Conservation (phyloP, 768 basidiomycete genomes). For the Suillus ampliporus region DNA sequence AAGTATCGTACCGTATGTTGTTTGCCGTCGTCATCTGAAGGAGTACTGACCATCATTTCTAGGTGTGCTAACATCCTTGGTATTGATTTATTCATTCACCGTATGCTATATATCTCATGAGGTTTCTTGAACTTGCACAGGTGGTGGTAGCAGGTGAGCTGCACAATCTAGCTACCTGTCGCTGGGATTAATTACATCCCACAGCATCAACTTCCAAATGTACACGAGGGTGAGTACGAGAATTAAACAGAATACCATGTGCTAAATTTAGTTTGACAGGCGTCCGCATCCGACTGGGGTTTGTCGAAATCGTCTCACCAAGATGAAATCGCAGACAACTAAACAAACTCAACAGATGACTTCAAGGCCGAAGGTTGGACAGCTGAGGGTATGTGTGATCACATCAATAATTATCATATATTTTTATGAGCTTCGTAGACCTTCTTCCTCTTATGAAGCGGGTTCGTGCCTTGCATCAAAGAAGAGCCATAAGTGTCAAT, state of each 20-base stretch:
- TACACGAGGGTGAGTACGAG: conserved; percentile 58
- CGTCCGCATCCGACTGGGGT: conserved; percentile 77
- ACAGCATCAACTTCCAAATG: conserved; percentile 81
- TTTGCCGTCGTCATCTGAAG: neutral
- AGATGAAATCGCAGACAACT: neutral
- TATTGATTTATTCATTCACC: conserved; percentile 23
- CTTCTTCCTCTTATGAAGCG: conserved; percentile 76
- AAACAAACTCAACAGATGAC: conserved; percentile 52
- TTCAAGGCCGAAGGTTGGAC: conserved; percentile 77
- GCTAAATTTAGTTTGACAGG: conserved; percentile 39
- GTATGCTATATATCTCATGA: conserved; percentile 1
- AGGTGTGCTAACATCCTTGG: conserved; percentile 73
- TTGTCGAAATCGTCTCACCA: conserved; percentile 19
- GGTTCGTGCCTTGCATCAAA: conserved; percentile 34
- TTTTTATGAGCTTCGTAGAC: conserved; percentile 43
- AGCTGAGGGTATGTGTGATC: conserved; percentile 51
- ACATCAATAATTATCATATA: neutral
- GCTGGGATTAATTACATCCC: conserved; percentile 8
- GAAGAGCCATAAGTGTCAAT: neutral
- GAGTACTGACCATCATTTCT: conserved; percentile 4
- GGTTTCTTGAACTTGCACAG: conserved; percentile 27
- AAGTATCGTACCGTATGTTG: conserved; percentile 68
- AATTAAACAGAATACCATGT: conserved; percentile 1
- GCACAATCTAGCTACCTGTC: neutral
- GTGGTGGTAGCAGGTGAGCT: conserved; percentile 59